A percentile compares a stretch with the other conserved stretches of the same genome.
These are phyloP conservation scores for Mucor plumbeus DNA, from an alignment of 371 early-diverging fungal genomes.

Conservation along the genomic window DNA sequence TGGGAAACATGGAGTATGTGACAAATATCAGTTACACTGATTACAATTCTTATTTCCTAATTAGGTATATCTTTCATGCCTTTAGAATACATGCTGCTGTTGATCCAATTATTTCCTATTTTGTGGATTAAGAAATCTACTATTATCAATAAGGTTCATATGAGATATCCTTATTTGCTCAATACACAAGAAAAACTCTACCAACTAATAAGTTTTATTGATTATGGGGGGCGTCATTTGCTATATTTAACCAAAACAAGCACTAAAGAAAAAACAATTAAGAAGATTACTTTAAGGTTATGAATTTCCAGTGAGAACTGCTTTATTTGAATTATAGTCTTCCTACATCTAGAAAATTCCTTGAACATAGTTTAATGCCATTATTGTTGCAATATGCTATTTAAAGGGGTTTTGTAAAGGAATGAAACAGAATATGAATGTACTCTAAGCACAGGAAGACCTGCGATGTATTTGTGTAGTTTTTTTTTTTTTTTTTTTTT, in stretches of 20 bases:
- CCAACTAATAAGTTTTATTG: background rate
- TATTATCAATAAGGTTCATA: background rate
- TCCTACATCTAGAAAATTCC: too few species aligned
- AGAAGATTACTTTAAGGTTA: too few species aligned
- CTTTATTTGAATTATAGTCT: too few species aligned
- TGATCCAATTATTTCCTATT: background rate
- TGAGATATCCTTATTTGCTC: background rate
- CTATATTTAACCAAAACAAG: background rate
- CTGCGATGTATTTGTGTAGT: too few species aligned
- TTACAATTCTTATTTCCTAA: constrained; percentile 8
- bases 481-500: too few species aligned
- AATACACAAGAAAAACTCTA: background rate
- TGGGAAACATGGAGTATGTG: constrained; percentile 17
- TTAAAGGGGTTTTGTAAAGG: too few species aligned
- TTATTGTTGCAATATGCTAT: too few species aligned
- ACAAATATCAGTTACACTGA: constrained; percentile 15
- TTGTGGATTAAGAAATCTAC: background rate
- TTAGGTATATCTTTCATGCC: background rate
- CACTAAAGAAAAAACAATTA: too few species aligned
- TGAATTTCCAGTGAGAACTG: background rate
- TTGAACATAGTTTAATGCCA: too few species aligned
- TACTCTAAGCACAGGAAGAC: too few species aligned
- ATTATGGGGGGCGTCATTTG: background rate
- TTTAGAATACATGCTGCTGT: background rate
- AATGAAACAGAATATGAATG: too few species aligned